phyloP scores from a whole-genome alignment of 192 early-diverging fungal genomes.

The Linderina pennispora region DNA sequence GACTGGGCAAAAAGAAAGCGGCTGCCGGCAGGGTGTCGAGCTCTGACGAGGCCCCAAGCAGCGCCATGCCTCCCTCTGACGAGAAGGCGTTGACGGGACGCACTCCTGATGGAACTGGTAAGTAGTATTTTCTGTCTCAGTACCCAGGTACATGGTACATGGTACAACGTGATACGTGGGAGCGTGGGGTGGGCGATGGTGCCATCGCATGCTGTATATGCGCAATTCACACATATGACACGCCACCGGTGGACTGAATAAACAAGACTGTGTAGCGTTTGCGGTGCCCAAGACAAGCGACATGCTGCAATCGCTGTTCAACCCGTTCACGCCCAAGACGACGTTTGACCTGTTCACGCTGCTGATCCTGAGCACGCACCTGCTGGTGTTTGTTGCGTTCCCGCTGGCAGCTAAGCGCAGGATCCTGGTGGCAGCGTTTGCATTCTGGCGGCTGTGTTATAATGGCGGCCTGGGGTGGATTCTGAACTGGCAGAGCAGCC shows the following conservation, averaged over 20 bases:
- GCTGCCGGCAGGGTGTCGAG: background rate
- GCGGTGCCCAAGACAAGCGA: conserved; percentile 69
- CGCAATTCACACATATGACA: no score
- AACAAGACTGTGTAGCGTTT: conserved; percentile 39
- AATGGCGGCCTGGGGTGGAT: conserved; percentile 82
- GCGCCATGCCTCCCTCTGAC: background rate
- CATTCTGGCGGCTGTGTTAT: conserved; percentile 84
- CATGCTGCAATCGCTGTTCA: conserved; percentile 71
- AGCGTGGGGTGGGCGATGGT: no score
- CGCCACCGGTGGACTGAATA: no score
- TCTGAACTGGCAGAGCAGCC: conserved; percentile 74
- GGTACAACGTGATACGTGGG: no score
- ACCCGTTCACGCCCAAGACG: conserved; percentile 59
- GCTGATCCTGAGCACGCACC: conserved; percentile 55
- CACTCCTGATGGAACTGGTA: conserved; percentile 43
- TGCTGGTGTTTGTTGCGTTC: conserved; percentile 62
- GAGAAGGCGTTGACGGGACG: conserved; percentile 27
- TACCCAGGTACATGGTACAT: no score
- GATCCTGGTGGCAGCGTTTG: conserved; percentile 68
- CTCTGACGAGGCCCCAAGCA: background rate
- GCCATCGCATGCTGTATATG: no score
- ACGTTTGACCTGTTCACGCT: conserved; percentile 69
- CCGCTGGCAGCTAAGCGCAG: conserved; percentile 48
- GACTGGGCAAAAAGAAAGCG: no score
- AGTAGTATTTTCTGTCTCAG: no score